Conservation (phyloP, 176 grass and related monocot species). For the Secale cereale region DNA sequence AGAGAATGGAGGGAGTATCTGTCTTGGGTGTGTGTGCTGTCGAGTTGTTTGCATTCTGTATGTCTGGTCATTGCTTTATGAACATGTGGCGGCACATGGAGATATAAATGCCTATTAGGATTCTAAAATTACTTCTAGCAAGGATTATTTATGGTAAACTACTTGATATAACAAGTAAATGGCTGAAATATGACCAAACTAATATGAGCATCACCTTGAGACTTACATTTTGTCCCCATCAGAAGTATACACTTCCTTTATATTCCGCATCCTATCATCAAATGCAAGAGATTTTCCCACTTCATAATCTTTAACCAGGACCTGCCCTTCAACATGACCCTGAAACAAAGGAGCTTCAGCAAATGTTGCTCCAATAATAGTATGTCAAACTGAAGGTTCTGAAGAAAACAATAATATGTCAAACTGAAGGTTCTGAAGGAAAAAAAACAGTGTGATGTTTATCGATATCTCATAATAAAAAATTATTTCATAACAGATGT, state of each 20-base stretch:
- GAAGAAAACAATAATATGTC: neutral
- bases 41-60: no score
- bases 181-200: no score
- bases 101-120: neutral
- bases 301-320: conserved; percentile 86
- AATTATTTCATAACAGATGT: neutral
- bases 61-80: no score
- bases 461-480: neutral
- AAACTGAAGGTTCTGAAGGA: neutral
- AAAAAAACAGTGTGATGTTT: neutral
- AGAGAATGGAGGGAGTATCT: no score
- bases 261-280: conserved; percentile 56
- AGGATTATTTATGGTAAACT: neutral
- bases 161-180: neutral
- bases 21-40: no score
- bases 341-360: conserved; percentile 31
- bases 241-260: conserved; percentile 89
- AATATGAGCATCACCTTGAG: neutral
- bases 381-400: neutral
- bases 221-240: conserved; percentile 88
- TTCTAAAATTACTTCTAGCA: neutral
- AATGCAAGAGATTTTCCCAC: conserved; percentile 76
- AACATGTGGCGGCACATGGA: neutral
- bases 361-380: neutral
- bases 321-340: conserved; percentile 72